phyloP scores from a whole-genome alignment of 371 early-diverging fungal genomes.

The Conidiobolus incongruus region DNA sequence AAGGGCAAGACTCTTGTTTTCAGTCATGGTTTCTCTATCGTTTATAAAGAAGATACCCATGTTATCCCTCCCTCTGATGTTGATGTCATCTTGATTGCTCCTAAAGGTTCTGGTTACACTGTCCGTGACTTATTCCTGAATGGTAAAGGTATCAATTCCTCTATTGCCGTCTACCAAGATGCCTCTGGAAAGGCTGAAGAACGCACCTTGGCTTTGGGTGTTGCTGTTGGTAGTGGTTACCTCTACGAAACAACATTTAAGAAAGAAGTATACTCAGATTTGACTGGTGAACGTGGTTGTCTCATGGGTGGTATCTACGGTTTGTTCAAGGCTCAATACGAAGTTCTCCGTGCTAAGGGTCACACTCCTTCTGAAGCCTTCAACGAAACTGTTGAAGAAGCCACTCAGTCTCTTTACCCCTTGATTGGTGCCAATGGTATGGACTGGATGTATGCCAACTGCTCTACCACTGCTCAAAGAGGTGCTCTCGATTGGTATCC shows the following conservation, averaged over 20 bases:
- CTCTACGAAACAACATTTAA: constrained; percentile 91
- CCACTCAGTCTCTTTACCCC: constrained; percentile 92
- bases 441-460: constrained; percentile 93
- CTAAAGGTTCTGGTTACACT: constrained; percentile 91
- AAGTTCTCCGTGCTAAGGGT: constrained; percentile 80
- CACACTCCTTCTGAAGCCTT: constrained; percentile 96
- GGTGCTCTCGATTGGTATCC: constrained; percentile 96
- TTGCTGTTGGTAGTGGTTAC: constrained; percentile 91
- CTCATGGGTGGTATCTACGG: constrained; percentile 97
- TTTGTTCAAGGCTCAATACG: constrained; percentile 90
- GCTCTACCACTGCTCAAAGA: constrained; percentile 86
- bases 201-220: constrained; percentile 77
- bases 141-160: constrained; percentile 94
- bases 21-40: constrained; percentile 91
- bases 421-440: constrained; percentile 91
- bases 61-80: constrained; percentile 79
- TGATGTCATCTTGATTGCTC: constrained; percentile 90
- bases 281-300: constrained; percentile 93
- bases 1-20: constrained; percentile 96
- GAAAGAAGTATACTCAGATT: constrained; percentile 93
- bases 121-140: constrained; percentile 90
- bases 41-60: constrained; percentile 79
- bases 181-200: constrained; percentile 81
- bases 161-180: constrained; percentile 88
- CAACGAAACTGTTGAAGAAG: constrained; percentile 98